Evolutionary conservation across 768 basidiomycete genomes (phyloP), one percentile per base, ranked within the genome.

Genomic region (Suillus decipiens): DNA sequence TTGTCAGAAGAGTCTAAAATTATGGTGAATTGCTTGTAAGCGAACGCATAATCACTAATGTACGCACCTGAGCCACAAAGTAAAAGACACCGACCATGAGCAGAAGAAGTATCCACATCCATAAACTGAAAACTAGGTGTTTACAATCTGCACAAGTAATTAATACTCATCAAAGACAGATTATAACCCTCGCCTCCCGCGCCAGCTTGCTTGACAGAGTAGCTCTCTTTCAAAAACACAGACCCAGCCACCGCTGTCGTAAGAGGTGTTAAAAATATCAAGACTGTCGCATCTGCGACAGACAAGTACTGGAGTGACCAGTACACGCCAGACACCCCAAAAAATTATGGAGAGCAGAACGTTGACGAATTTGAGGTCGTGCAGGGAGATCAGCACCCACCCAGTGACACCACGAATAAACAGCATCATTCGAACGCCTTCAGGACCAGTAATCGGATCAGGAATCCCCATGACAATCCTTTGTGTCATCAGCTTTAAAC

Each of bases 201-300:
- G 39, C 86, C 48, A 5, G 82, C 80, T 70, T 92, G 86, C 63
- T 76, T 80, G 55, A 73, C 73, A 1, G 82, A 80, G 64, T 90
- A 82, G 0, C 69, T 72, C 67, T 95, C 93, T 28, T 83, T 81
- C n/a, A 91, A 73, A 19, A 90, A 79, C 1, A 90, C 67, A 15
- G 84, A 82, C 3, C 86, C 92, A 7, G 86, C 76, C 5, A 91
- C 71, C 0, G 85, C 86, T 0, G 87, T 89, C 42, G 80, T 80
- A 59, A 88, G 81, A 0, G 94, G 94, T 1, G 83, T 74, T 2
- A 95, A 78, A 77, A 94, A 95, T 0, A 87, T 86, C 54, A 96
- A 77, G 5, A 90, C 88, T 0, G 86, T 88, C 0, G 90, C 85
- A 71, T 95, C 93, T 1, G 89, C 89, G 0, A 95, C 79, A 0